These are phyloP conservation scores for Gymnopilus junonius DNA, from an alignment of 768 basidiomycete genomes.

Conservation along the genomic window DNA sequence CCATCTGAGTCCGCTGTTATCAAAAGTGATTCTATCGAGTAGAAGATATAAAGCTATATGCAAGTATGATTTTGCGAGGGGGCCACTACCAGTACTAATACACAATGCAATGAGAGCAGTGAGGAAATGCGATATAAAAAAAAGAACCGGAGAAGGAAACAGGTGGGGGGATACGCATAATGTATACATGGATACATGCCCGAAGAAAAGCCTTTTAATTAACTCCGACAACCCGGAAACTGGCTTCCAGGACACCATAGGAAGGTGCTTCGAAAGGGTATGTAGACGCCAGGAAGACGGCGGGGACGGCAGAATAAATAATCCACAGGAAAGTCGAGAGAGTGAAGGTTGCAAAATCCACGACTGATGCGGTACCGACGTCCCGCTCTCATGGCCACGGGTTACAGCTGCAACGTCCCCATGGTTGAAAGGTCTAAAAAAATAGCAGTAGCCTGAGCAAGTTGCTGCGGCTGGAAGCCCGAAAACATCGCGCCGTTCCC, in stretches of 20 bases:
- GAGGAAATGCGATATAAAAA: not conserved
- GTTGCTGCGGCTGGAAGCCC: not conserved
- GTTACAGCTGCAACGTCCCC: not conserved
- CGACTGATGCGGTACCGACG: conserved; percentile 1
- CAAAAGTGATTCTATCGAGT: not conserved
- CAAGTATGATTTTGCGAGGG: not conserved
- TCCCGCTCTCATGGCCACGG: not conserved
- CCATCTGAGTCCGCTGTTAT: too few relatives aligned
- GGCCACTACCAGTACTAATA: not conserved
- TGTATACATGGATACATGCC: not conserved
- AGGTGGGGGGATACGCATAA: too few relatives aligned
- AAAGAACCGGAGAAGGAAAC: too few relatives aligned
- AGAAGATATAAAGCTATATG: not conserved
- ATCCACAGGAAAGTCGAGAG: not conserved
- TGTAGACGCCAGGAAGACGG: not conserved
- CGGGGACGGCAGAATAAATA: not conserved
- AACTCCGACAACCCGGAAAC: not conserved
- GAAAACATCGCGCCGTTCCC: not conserved
- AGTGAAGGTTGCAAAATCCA: not conserved
- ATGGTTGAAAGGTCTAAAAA: not conserved
- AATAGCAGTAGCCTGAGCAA: not conserved
- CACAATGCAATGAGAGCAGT: not conserved
- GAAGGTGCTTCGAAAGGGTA: not conserved
- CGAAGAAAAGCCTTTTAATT: not conserved
- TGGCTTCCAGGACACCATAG: not conserved